Percentiles rank a stretch among this genome's conserved stretches.
Evolutionary conservation across 2,329 filamentous ascomycete species (phyloP).

Genomic region (Cordyceps fumosorosea): DNA sequence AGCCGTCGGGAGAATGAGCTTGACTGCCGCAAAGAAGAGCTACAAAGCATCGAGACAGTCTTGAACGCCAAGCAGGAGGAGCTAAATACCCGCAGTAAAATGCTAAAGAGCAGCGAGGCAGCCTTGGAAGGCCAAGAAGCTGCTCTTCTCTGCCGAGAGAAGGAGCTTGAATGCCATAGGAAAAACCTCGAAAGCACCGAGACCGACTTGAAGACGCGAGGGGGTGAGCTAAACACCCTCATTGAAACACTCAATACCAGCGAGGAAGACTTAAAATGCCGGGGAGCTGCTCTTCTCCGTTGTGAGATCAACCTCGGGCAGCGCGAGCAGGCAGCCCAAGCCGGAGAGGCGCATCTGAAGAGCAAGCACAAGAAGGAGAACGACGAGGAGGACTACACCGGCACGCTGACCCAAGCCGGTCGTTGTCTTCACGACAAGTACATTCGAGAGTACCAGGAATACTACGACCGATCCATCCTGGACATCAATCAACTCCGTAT

Average conservation of each 20-base stretch:
- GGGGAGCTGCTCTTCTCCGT: too few relatives aligned
- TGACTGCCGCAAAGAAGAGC: too few relatives aligned
- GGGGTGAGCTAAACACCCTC: too few relatives aligned
- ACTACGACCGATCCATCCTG: neutral
- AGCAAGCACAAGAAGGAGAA: neutral
- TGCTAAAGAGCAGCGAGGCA: neutral
- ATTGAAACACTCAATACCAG: too few relatives aligned
- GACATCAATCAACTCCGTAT: neutral
- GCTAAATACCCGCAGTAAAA: neutral
- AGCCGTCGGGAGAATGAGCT: neutral
- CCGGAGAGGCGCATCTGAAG: neutral
- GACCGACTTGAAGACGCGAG: neutral
- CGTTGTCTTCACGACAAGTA: neutral
- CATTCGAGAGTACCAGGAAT: neutral
- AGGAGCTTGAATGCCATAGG: neutral
- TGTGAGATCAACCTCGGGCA: neutral
- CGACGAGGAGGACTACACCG: neutral
- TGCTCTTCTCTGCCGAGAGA: neutral
- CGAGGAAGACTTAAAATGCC: too few relatives aligned
- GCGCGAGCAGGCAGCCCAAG: neutral
- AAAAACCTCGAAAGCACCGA: neutral
- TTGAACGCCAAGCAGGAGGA: neutral
- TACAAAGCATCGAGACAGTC: neutral
- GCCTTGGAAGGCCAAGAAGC: neutral
- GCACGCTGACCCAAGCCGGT: neutral